Base-by-base conservation (phyloP, 768 basidiomycete genomes). In the Boletus barrowsii region DNA sequence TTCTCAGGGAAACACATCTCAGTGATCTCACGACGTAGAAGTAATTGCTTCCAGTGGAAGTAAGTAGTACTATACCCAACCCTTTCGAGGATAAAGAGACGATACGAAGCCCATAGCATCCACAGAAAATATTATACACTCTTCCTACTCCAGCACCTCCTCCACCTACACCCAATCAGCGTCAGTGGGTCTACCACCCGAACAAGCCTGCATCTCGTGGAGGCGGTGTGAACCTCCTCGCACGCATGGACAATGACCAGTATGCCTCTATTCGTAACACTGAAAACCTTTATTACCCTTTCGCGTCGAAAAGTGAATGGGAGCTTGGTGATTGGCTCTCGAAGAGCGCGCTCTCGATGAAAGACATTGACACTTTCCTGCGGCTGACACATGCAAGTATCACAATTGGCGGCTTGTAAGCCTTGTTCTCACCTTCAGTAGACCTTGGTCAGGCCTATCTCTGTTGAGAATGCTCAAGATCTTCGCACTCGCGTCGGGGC, bases 311-410 rank as follows among this genome's bases (percentile, higher is more conserved):
- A 8, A 33, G 20, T 2, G 50, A 59, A 9, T 59, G 49, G 35
- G 49, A 56, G 10, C 46, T 59, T 0, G 55, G 41, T 9, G 17
- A 48, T 20, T 56, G 55, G 57, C 49, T 59, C 2, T 42, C 45
- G 3, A 46, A 32, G 18, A 11, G 29, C 9, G 7, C 32, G 7
- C 30, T 46, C 10, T 46, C 44, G 8, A 48, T 51, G n/a, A 44
- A 53, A 10, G 40, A 58, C 14, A 50, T 55, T 8, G 15, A 58
- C 26, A 1, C 1, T 2, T 58, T 45, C 32, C 29, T 55, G 3
- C 57, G 22, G 4, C 24, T 55, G 5, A 5, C 46, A 3, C 30
- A 24, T n/a, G 33, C 55, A 32, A 14, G 30, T n/a, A 13, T 18
- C 4, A 24, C 22, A 24, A 24, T 24, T 24, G 4, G 22, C 22